Evolutionary conservation across 106 monocot species (phyloP).

Genomic region (Acanthochlamys bracteata): DNA sequence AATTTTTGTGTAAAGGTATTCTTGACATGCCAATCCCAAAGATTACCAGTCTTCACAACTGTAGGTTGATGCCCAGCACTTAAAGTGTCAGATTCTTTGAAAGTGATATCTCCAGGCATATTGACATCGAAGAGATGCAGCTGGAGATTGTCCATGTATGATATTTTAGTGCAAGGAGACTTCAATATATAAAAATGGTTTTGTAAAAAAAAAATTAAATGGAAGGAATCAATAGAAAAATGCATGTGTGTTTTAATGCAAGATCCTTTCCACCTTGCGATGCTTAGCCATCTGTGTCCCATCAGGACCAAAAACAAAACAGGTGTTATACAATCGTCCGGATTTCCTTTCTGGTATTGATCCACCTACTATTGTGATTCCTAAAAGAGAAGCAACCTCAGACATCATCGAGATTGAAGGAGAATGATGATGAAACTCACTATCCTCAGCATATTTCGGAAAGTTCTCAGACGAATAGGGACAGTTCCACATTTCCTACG

Average conservation of each 20-base stretch:
- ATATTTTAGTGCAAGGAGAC: no score
- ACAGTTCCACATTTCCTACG: conserved; percentile 44
- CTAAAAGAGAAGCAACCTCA: conserved; percentile 19
- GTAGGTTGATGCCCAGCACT: conserved; percentile 29
- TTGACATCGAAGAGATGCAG: conserved; percentile 38
- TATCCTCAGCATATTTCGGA: conserved; percentile 29
- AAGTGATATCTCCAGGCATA: conserved; percentile 27
- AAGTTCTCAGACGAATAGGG: conserved; percentile 32
- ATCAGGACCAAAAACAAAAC: conserved; percentile 29
- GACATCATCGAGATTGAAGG: conserved; percentile 37
- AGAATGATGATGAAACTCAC: conserved; percentile 12
- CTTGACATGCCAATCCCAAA: not conserved
- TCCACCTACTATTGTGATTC: conserved; percentile 36
- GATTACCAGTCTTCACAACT: conserved; percentile 33
- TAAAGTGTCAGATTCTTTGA: conserved; percentile 35
- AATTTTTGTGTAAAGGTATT: not conserved
- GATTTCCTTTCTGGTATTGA: conserved; percentile 30
- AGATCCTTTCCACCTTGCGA: conserved; percentile 20
- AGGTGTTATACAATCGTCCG: conserved; percentile 31
- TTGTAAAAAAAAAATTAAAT: not conserved
- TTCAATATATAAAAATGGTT: no score
- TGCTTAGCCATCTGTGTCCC: conserved; percentile 30
- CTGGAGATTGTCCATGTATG: conserved; percentile 23
- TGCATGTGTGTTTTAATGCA: not conserved
- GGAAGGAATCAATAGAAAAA: not conserved